Percentiles rank a stretch among this genome's conserved stretches.
Evolutionary conservation across 208 protist species (phyloP).

Genomic region (Trypanosomatidae sp.): DNA sequence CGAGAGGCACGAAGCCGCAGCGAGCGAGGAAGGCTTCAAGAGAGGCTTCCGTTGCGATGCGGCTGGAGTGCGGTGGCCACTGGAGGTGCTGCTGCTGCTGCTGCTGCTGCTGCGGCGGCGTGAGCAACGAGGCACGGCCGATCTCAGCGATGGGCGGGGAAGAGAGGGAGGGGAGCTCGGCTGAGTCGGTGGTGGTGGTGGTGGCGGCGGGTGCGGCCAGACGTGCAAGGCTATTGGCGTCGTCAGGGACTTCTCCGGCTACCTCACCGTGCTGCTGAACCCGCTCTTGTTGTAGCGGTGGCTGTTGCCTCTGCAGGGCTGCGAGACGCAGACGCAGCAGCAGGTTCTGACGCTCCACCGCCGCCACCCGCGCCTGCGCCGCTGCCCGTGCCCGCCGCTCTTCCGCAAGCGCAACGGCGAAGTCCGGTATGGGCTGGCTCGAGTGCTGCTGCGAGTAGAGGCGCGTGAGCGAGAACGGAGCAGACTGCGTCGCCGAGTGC

Average conservation of each 20-base stretch:
- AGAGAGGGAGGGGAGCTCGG: too few species aligned
- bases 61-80: constrained; percentile 25
- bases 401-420: neutral
- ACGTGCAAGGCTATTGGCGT: too few species aligned
- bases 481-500: neutral
- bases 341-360: constrained; percentile 14
- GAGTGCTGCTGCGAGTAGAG: neutral
- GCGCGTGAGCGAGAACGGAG: neutral
- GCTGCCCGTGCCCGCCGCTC: neutral
- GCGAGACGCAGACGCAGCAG: constrained; percentile 21
- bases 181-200: too few species aligned
- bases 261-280: too few species aligned
- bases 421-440: neutral
- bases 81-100: neutral
- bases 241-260: too few species aligned
- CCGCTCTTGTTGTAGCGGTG: too few species aligned
- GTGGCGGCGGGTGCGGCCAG: too few species aligned
- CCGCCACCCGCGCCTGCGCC: constrained; percentile 2
- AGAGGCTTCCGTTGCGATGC: neutral
- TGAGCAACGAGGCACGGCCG: too few species aligned
- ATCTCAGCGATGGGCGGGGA: too few species aligned
- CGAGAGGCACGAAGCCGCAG: constrained; percentile 17
- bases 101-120: too few species aligned
- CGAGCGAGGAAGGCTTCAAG: constrained; percentile 22
- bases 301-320: too few species aligned